phyloP scores from a whole-genome alignment of 768 basidiomycete genomes.

The Pleurotus tuber-regium region DNA sequence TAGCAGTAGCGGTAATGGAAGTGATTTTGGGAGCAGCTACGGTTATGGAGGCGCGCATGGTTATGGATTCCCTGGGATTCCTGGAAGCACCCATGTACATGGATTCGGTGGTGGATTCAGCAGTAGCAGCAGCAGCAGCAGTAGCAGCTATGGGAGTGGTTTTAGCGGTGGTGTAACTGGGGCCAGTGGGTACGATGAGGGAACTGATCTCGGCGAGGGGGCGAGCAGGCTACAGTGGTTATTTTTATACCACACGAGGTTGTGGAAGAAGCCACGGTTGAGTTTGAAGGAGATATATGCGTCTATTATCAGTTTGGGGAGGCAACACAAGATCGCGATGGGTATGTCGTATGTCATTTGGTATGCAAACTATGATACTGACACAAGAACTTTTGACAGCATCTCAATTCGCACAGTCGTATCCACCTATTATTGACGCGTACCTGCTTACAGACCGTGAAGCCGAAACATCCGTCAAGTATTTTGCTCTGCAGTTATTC shows the following conservation, averaged over 20 bases:
- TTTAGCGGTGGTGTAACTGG: neutral
- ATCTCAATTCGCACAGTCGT: slow-evolving; percentile 80
- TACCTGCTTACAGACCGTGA: slow-evolving; percentile 93
- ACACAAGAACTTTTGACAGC: slow-evolving; percentile 47
- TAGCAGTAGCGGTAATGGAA: slow-evolving; percentile 37
- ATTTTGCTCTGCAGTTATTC: slow-evolving; percentile 90
- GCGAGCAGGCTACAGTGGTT: slow-evolving; percentile 60
- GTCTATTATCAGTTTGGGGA: slow-evolving; percentile 66
- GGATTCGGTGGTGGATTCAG: neutral
- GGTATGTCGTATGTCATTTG: slow-evolving; percentile 55
- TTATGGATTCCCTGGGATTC: slow-evolving; percentile 18
- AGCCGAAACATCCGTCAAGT: slow-evolving; percentile 92
- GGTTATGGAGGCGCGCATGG: slow-evolving; percentile 2
- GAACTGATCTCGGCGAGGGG: slow-evolving; percentile 1
- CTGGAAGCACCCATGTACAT: slow-evolving; percentile 40
- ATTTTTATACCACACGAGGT: slow-evolving; percentile 76
- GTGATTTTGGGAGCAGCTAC: slow-evolving; percentile 47
- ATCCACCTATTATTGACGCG: slow-evolving; percentile 83
- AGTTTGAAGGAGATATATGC: slow-evolving; percentile 84
- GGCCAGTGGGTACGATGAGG: slow-evolving; percentile 4
- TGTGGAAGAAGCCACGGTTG: slow-evolving; percentile 84
- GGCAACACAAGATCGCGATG: slow-evolving; percentile 71
- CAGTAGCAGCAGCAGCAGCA: neutral
- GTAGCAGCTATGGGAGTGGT: slow-evolving; percentile 4
- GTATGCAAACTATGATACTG: neutral